phyloP scores from a whole-genome alignment of 169 alveolate species.

The Blepharisma undulans region DNA sequence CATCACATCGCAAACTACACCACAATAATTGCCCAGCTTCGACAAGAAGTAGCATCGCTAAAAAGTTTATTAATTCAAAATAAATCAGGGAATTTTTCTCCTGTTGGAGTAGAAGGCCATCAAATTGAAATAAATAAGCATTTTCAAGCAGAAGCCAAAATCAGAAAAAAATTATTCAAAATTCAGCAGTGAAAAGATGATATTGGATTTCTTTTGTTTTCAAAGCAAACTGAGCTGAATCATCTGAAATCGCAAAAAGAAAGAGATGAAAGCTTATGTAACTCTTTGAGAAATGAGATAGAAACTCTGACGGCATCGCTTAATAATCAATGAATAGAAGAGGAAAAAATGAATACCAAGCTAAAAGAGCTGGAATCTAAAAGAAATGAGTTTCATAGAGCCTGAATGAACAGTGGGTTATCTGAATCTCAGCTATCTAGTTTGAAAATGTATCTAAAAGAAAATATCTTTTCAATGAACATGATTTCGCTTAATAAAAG shows the following conservation, averaged over 20 bases:
- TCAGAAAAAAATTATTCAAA: neutral
- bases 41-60: conserved; percentile 59
- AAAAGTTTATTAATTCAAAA: conserved; percentile 23
- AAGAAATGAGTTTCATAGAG: neutral
- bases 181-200: neutral
- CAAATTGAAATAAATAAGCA: neutral
- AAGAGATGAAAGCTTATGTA: neutral
- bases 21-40: conserved; percentile 63
- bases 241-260: neutral
- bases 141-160: conserved; percentile 14
- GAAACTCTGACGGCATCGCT: neutral
- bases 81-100: conserved; percentile 13
- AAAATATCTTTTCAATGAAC: neutral
- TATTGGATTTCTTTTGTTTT: neutral
- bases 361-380: neutral
- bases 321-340: neutral
- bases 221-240: neutral
- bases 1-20: conserved; percentile 74
- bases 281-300: neutral
- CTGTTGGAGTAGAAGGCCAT: neutral
- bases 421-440: neutral
- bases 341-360: neutral
- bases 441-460: neutral
- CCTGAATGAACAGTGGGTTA: neutral
- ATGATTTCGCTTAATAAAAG: neutral